Base-by-base conservation (phyloP, 129 eudicot species). In the Cynara cardunculus region DNA sequence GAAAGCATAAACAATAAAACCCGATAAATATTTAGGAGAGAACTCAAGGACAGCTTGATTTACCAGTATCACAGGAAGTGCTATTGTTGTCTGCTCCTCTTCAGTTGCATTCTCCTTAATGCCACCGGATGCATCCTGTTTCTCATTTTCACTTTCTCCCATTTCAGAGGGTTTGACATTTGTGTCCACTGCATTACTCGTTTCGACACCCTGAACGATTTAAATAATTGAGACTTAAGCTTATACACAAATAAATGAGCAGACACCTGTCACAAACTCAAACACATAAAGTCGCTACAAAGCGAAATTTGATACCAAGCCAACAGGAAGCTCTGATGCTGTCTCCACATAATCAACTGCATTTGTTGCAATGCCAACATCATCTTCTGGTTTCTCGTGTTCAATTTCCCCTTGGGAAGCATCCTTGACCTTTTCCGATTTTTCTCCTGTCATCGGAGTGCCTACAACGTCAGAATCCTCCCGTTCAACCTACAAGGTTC, bases 101-200 rank as follows among this genome's bases (percentile, higher is more conserved):
- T 70, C 73, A 25, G 13, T 31, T 39, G 37, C 71, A 24, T 69
- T 72, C 18, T 49, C 80, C 70, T 32, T 65, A 56, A 31, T 35
- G n/a, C 30, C 81, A 76, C 41, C 30, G 1, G 61, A 82, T 25
- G 72, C 73, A 41, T 46, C 72, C 14, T 26, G 25, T n/a, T 74
- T 70, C 25, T 65, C 80, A 81, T 25, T 61, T 83, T 77, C 82
- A 37, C 37, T 73, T 66, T 49, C 80, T 53, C 44, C 79, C 24
- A 30, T 78, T 66, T 84, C 80, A 22, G 35, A 73, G 35, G 68
- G 18, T 71, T 62, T 72, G 27, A 37, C 80, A 74, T 56, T 72
- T 84, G 31, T 44, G 25, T 39, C 78, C 73, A 73, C 80, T 65
- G 44, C 73, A 24, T 49, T 14, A 68, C 24, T 24, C 25, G 64